Percentiles rank a stretch among this genome's conserved stretches.
phyloP scores from a whole-genome alignment of 2,329 filamentous ascomycete species.

The Fusarium sp. region DNA sequence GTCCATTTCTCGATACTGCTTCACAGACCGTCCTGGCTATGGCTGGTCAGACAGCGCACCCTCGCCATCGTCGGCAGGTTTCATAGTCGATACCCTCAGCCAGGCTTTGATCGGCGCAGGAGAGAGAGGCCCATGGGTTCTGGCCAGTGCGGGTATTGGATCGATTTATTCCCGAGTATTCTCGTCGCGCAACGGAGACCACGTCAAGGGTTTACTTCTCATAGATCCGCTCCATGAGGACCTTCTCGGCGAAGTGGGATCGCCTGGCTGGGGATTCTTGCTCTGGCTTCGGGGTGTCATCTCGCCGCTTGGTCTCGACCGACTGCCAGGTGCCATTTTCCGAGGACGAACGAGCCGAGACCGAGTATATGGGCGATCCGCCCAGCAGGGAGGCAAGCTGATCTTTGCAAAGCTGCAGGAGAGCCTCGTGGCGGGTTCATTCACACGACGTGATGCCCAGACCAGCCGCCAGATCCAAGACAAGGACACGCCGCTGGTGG shows the following conservation, averaged over 20 bases:
- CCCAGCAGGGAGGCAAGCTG: constrained; percentile 83
- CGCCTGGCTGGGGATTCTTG: constrained; percentile 78
- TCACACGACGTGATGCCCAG: constrained; percentile 85
- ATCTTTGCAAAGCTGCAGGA: constrained; percentile 95
- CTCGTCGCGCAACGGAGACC: constrained; percentile 80
- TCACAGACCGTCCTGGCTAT: constrained; percentile 91
- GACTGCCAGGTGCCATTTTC: constrained; percentile 84
- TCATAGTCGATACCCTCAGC: constrained; percentile 89
- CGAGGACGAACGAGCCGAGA: constrained; percentile 83
- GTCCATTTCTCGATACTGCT: constrained; percentile 90
- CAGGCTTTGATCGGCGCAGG: constrained; percentile 85
- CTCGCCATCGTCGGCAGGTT: constrained; percentile 91
- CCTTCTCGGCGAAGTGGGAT: constrained; percentile 75
- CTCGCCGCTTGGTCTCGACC: constrained; percentile 87
- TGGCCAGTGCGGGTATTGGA: constrained; percentile 88
- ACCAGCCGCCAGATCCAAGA: constrained; percentile 84
- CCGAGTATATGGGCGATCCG: constrained; percentile 83
- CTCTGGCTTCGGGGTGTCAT: constrained; percentile 90
- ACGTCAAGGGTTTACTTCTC: constrained; percentile 83
- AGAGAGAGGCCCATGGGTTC: constrained; percentile 89
- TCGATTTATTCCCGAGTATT: constrained; percentile 93
- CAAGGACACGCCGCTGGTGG: constrained; percentile 77
- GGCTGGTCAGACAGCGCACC: constrained; percentile 92
- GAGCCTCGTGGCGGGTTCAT: constrained; percentile 84
- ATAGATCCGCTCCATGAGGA: constrained; percentile 93